Percentiles rank a stretch among this genome's conserved stretches.
Conservation (phyloP, 805 yeast species). For the Wickerhamomyces canadensis region DNA sequence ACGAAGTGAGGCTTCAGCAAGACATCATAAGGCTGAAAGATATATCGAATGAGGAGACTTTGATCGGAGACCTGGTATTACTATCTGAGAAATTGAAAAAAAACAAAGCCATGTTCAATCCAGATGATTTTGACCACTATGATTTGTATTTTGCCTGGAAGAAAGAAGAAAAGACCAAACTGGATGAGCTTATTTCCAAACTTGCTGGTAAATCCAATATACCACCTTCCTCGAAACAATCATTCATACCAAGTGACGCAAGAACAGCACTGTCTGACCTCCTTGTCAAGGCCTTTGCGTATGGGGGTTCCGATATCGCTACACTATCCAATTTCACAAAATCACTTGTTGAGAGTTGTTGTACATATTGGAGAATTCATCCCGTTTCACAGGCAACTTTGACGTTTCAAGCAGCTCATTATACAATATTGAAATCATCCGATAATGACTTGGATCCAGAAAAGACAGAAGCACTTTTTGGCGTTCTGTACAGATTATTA, state of each 20-base stretch:
- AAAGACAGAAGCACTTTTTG: constrained; percentile 29
- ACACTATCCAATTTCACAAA: constrained; percentile 38
- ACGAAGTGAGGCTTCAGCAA: constrained; percentile 44
- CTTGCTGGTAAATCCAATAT: not conserved
- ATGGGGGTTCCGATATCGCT: constrained; percentile 24
- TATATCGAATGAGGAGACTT: constrained; percentile 28
- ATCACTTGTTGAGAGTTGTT: constrained; percentile 38
- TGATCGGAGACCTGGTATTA: constrained; percentile 27
- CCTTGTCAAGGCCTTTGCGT: constrained; percentile 36
- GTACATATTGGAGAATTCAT: constrained; percentile 56
- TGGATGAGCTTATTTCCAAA: constrained; percentile 24
- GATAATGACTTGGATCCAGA: constrained; percentile 26
- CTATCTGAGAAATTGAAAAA: constrained; percentile 11
- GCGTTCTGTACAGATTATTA: constrained; percentile 22
- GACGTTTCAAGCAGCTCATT: constrained; percentile 45
- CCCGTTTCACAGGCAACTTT: constrained; percentile 43
- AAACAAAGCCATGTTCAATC: constrained; percentile 25
- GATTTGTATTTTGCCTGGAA: constrained; percentile 38
- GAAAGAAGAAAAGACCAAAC: constrained; percentile 28
- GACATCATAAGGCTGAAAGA: constrained; percentile 43
- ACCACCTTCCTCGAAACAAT: not conserved
- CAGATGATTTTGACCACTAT: constrained; percentile 31
- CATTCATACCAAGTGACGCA: constrained; percentile 37
- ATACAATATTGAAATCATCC: constrained; percentile 23
- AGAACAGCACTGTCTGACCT: constrained; percentile 36